These are phyloP conservation scores for Dothistroma pini DNA, from an alignment of 2,329 filamentous ascomycete genomes.

Conservation along the genomic window DNA sequence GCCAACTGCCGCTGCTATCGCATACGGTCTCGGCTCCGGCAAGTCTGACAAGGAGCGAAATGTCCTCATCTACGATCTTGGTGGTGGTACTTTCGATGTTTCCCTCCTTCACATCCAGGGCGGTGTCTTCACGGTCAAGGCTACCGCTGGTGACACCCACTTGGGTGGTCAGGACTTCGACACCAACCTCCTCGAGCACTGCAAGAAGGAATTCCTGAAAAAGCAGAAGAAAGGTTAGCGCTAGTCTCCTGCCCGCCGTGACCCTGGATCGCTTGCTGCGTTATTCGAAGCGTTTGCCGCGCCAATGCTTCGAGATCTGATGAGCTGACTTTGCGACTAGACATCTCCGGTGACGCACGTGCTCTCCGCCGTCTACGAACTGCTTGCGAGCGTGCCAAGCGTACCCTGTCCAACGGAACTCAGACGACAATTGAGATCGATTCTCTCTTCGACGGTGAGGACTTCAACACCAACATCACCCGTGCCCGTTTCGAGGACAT, in stretches of 20 bases:
- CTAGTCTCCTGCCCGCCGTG: not conserved
- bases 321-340: constrained; percentile 12
- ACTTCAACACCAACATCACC: constrained; percentile 96
- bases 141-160: constrained; percentile 95
- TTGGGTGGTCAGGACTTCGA: constrained; percentile 80
- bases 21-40: constrained; percentile 72
- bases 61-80: constrained; percentile 99
- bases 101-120: constrained; percentile 98
- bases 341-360: constrained; percentile 78
- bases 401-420: constrained; percentile 94
- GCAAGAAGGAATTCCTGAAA: constrained; percentile 87
- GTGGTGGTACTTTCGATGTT: constrained; percentile 99
- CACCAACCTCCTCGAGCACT: constrained; percentile 90
- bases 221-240: constrained; percentile 64
- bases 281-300: constrained; percentile 13
- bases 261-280: not conserved
- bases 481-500: constrained; percentile 99
- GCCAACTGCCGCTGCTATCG: constrained; percentile 95
- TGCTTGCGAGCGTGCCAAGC: constrained; percentile 99
- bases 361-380: constrained; percentile 94
- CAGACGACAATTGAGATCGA: constrained; percentile 99
- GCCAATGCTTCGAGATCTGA: not conserved
- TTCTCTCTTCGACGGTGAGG: constrained; percentile 95
- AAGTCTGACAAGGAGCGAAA: constrained; percentile 91
- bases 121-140: constrained; percentile 99